Evolutionary conservation across 768 basidiomycete species (phyloP).

Genomic region (Panaeolus papilionaceus): DNA sequence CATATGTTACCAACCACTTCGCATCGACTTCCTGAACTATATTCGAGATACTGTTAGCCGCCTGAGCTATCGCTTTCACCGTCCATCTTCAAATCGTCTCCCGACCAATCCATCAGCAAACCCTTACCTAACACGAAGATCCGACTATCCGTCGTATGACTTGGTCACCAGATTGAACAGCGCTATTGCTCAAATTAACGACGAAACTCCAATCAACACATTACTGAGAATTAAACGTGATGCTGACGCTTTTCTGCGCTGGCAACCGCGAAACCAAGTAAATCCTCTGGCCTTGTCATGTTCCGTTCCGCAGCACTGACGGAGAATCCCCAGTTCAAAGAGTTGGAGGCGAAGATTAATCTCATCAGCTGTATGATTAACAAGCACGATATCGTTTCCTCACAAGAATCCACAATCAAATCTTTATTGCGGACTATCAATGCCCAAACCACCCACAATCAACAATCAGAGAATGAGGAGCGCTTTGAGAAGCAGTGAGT

Average conservation of each 20-base stretch:
- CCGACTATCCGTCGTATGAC: neutral
- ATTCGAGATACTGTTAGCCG: neutral
- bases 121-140: neutral
- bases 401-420: neutral
- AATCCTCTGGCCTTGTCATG: neutral
- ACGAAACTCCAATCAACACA: neutral
- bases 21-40: neutral
- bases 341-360: slow-evolving; percentile 1
- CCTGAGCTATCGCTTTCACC: neutral
- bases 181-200: neutral
- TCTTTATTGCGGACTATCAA: neutral
- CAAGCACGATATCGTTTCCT: neutral
- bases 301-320: neutral
- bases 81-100: neutral
- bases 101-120: neutral
- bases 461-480: neutral
- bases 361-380: neutral
- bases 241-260: neutral
- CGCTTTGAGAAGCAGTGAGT: neutral
- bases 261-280: neutral
- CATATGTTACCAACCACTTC: slow-evolving; percentile 4
- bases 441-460: neutral
- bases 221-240: neutral
- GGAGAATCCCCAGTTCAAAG: neutral
- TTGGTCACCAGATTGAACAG: slow-evolving; percentile 4